Evolutionary conservation across 1,284 basidiomycete species (phyloP).

Genomic region (Cryptococcus maquisensis): DNA sequence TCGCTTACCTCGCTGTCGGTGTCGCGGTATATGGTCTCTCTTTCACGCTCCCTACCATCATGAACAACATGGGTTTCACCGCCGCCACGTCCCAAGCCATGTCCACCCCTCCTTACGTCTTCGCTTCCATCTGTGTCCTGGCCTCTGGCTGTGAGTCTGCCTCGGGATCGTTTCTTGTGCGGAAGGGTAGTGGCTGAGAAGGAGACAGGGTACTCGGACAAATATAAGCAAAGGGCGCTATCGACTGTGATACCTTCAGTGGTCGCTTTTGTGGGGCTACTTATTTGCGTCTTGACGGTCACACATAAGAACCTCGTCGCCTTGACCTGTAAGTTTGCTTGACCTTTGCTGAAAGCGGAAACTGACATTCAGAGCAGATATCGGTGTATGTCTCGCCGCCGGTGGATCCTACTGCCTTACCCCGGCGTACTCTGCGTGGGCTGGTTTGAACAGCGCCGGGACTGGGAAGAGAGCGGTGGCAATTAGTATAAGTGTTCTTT

Average conservation of each 20-base stretch:
- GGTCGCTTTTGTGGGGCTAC: conserved; percentile 9
- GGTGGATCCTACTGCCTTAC: conserved; percentile 30
- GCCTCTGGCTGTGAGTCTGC: conserved; percentile 11
- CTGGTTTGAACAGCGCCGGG: conserved; percentile 28
- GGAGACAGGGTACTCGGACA: neutral
- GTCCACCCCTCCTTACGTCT: conserved; percentile 47
- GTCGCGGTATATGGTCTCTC: conserved; percentile 55
- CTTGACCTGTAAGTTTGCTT: conserved; percentile 17
- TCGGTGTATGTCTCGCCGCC: conserved; percentile 26
- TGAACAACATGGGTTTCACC: conserved; percentile 53
- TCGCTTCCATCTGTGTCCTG: conserved; percentile 26
- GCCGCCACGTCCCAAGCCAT: conserved; percentile 70
- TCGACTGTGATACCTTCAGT: conserved; percentile 1
- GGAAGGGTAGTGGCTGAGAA: no score
- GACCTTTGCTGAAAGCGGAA: neutral
- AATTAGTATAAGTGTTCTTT: conserved; percentile 24
- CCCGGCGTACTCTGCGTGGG: conserved; percentile 26
- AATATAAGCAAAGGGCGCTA: neutral
- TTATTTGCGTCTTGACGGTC: conserved; percentile 19
- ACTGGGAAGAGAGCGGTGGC: conserved; percentile 31
- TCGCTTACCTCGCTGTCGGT: conserved; percentile 16
- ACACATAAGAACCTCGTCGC: conserved; percentile 18
- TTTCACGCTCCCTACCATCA: conserved; percentile 52
- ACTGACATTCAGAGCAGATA: conserved; percentile 12
- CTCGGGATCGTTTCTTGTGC: neutral